These are phyloP conservation scores for Boletus subcaerulescens DNA, from an alignment of 768 basidiomycete genomes.

Conservation along the genomic window DNA sequence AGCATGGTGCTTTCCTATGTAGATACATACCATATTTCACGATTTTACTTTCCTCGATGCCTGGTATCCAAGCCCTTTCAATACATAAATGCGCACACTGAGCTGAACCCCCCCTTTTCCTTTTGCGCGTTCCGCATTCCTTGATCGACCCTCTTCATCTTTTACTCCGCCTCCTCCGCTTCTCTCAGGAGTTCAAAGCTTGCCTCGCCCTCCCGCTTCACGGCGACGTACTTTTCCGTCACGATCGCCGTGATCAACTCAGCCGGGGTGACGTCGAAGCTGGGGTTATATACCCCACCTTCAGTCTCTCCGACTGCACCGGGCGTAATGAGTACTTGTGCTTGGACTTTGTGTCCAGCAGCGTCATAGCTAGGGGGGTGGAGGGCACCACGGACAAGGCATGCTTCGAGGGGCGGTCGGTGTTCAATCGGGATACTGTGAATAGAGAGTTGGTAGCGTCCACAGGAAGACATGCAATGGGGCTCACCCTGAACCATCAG, in stretches of 20 bases:
- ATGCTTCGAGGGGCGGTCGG: slow-evolving; percentile 82
- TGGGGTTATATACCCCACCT: slow-evolving; percentile 75
- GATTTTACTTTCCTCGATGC: too few relatives aligned
- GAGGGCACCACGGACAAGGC: slow-evolving; percentile 78
- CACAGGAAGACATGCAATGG: background rate
- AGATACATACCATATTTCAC: too few relatives aligned
- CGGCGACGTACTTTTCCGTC: slow-evolving; percentile 91
- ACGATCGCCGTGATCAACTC: slow-evolving; percentile 92
- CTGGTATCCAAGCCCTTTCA: too few relatives aligned
- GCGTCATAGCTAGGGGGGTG: slow-evolving; percentile 47
- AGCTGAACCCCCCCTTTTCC: background rate
- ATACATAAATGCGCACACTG: too few relatives aligned
- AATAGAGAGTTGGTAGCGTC: background rate
- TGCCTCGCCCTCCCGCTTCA: slow-evolving; percentile 54
- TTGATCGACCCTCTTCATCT: too few relatives aligned
- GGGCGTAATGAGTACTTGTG: slow-evolving; percentile 84
- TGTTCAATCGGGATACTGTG: slow-evolving; percentile 89
- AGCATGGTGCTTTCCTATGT: too few relatives aligned
- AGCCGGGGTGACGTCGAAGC: slow-evolving; percentile 95
- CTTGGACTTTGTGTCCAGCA: slow-evolving; percentile 54
- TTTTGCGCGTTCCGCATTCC: too few relatives aligned
- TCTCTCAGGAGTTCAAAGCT: slow-evolving; percentile 60
- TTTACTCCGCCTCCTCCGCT: slow-evolving; percentile 5
- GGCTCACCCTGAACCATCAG: slow-evolving; percentile 59
- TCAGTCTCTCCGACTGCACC: slow-evolving; percentile 37